A percentile compares a stretch with the other conserved stretches of the same genome.
phyloP scores from a whole-genome alignment of 345 rosid genomes.

The Streptanthus diversifolius region DNA sequence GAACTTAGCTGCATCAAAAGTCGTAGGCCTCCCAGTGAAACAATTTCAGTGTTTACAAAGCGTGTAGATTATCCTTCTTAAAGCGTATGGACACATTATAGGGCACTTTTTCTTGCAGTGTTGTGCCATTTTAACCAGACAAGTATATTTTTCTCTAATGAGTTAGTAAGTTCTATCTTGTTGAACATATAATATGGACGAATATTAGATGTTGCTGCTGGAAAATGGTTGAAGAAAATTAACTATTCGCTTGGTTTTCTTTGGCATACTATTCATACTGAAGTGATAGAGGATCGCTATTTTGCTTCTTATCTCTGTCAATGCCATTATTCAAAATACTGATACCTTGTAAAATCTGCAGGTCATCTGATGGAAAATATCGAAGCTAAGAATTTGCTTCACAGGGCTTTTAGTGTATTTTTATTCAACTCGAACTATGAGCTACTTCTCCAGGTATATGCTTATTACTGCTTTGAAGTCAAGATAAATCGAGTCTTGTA shows the following conservation, averaged over 20 bases:
- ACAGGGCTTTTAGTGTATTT: slow-evolving; percentile 97
- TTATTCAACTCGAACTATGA: slow-evolving; percentile 90
- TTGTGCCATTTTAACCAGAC: background rate
- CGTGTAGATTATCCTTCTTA: background rate
- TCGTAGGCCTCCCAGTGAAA: background rate
- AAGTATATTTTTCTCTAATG: background rate
- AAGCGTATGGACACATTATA: background rate
- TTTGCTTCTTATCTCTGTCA: background rate
- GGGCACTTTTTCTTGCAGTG: background rate
- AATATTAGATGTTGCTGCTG: slow-evolving; percentile 3
- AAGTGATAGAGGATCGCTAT: background rate
- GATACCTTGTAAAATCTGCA: slow-evolving; percentile 33
- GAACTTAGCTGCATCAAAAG: background rate
- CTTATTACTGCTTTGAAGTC: slow-evolving; percentile 14
- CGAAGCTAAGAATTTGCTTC: slow-evolving; percentile 67
- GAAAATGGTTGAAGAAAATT: background rate
- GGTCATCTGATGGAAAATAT: slow-evolving; percentile 98
- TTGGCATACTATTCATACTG: background rate
- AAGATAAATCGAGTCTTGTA: background rate
- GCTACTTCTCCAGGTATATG: slow-evolving; percentile 87
- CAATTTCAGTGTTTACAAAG: background rate
- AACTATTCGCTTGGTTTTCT: background rate
- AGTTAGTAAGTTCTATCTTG: background rate
- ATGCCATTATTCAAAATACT: background rate
- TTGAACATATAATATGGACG: background rate